Evolutionary conservation across 768 basidiomycete genomes (phyloP).

Genomic region (Calvatia gigantea): DNA sequence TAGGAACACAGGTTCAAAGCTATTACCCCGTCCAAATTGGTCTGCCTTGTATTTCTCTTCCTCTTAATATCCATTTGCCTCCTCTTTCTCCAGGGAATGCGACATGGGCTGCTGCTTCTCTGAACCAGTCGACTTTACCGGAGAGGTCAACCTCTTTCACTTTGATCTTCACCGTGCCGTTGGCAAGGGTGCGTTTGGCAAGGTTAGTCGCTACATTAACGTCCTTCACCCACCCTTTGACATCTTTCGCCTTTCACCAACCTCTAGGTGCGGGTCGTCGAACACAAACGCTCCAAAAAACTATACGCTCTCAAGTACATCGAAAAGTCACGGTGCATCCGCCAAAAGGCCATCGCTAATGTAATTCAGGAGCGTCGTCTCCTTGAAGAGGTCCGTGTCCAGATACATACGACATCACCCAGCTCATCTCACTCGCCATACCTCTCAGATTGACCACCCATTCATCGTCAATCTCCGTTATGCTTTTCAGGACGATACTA

Average conservation of each 20-base stretch:
- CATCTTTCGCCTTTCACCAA: slow-evolving; percentile 6
- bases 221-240: not conserved
- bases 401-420: slow-evolving; percentile 4
- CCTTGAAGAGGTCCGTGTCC: slow-evolving; percentile 74
- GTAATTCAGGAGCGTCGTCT: slow-evolving; percentile 92
- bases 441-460: slow-evolving; percentile 74
- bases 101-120: slow-evolving; percentile 65
- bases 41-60: slow-evolving; percentile 34
- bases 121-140: slow-evolving; percentile 82
- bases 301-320: slow-evolving; percentile 97
- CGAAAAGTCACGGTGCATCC: slow-evolving; percentile 89
- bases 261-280: slow-evolving; percentile 87
- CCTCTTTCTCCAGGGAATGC: slow-evolving; percentile 31
- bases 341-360: slow-evolving; percentile 88
- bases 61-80: slow-evolving; percentile 30
- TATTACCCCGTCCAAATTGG: slow-evolving; percentile 24
- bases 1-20: slow-evolving; percentile 17
- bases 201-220: slow-evolving; percentile 49
- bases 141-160: slow-evolving; percentile 88
- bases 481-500: slow-evolving; percentile 96
- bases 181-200: slow-evolving; percentile 97
- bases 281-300: slow-evolving; percentile 90
- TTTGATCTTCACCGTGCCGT: slow-evolving; percentile 95
- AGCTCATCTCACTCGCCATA: slow-evolving; percentile 4
- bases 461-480: slow-evolving; percentile 90